A percentile compares a stretch with the other conserved stretches of the same genome.
Evolutionary conservation across 805 yeast genomes (phyloP).

Genomic region (Saccharomycopsis amapae): DNA sequence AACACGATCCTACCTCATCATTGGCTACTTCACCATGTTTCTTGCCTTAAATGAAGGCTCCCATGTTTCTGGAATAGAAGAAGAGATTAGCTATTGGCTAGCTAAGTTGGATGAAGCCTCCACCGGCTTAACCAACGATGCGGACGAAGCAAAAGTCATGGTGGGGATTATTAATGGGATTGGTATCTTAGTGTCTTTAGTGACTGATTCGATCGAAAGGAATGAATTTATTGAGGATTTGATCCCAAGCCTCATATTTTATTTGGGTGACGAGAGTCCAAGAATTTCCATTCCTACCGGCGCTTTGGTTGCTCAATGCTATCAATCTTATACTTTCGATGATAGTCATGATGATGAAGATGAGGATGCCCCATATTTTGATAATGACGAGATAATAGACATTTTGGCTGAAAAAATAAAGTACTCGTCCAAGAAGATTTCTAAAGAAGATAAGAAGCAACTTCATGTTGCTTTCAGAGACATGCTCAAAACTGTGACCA

Average conservation of each 20-base stretch:
- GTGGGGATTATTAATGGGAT: slow-evolving; percentile 15
- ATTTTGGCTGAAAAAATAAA: slow-evolving; percentile 38
- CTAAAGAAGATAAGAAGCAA: slow-evolving; percentile 57
- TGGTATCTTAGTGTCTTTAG: slow-evolving; percentile 11
- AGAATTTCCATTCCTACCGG: slow-evolving; percentile 15
- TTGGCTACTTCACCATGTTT: slow-evolving; percentile 17
- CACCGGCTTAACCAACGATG: not conserved
- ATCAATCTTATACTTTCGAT: slow-evolving; percentile 12
- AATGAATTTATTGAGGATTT: slow-evolving; percentile 16
- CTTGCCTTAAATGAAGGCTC: slow-evolving; percentile 15
- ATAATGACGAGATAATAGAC: slow-evolving; percentile 40
- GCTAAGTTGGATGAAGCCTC: slow-evolving; percentile 3
- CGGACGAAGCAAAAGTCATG: not conserved
- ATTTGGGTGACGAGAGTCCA: slow-evolving; percentile 10
- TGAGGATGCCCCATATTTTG: slow-evolving; percentile 45
- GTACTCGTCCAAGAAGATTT: slow-evolving; percentile 47
- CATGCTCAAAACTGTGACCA: slow-evolving; percentile 41
- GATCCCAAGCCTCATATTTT: slow-evolving; percentile 8
- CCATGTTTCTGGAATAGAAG: slow-evolving; percentile 5
- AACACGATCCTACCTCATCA: not conserved
- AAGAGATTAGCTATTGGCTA: slow-evolving; percentile 9
- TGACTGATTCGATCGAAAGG: slow-evolving; percentile 9
- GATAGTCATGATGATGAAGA: slow-evolving; percentile 38
- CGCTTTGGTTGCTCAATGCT: slow-evolving; percentile 15
- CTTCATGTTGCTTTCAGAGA: slow-evolving; percentile 55